Evolutionary conservation across 176 grass and related monocot species (phyloP).

Genomic region (Puccinellia tenuiflora): DNA sequence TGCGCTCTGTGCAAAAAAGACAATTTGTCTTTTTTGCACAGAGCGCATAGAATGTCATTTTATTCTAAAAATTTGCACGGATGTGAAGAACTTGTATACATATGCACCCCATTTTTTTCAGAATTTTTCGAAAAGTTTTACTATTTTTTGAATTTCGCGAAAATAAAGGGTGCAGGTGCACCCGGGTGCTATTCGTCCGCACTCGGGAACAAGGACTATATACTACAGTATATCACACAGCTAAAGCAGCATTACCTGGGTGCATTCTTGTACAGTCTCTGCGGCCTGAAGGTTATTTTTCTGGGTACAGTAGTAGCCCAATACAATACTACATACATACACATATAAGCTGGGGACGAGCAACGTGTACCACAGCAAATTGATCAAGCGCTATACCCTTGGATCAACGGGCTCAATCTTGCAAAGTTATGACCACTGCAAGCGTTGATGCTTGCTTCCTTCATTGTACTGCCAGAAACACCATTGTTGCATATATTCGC

Average conservation of each 20-base stretch:
- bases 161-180: too few species aligned
- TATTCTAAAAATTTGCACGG: too few species aligned
- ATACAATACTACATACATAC: constrained; percentile 1
- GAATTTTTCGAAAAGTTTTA: too few species aligned
- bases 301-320: neutral
- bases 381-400: constrained; percentile 70
- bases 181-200: too few species aligned
- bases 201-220: neutral
- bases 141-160: too few species aligned
- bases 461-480: constrained; percentile 33
- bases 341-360: neutral
- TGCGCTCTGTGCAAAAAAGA: too few species aligned
- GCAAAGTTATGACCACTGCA: constrained; percentile 43
- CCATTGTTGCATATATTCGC: constrained; percentile 77
- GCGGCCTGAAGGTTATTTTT: neutral
- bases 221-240: neutral
- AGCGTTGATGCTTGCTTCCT: constrained; percentile 31
- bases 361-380: neutral
- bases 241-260: neutral
- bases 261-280: neutral
- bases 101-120: too few species aligned
- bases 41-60: too few species aligned
- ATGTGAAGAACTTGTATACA: too few species aligned
- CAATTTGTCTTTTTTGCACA: too few species aligned
- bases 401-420: constrained; percentile 45